Base-by-base conservation (phyloP, 345 rosid species). In the Arabidopsis suecica region DNA sequence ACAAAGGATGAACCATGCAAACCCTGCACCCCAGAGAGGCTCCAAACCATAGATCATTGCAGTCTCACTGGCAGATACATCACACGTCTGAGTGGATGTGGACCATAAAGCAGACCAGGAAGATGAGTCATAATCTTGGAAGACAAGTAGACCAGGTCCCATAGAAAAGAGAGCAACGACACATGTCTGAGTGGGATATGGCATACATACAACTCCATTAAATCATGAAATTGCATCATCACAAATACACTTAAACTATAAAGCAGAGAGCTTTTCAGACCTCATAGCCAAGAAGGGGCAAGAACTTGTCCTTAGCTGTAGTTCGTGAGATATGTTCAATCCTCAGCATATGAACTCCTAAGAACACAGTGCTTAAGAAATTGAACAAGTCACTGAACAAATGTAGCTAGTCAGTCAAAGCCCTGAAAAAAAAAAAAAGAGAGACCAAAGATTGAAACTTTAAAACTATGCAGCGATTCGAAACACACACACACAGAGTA, bases 1-100 rank as follows among this genome's bases (percentile, higher is more conserved):
- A 11, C 86, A 86, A 22, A 88, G 90, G 54, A 89, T 83, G 77
- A 84, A 86, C 90, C 96, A 89, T 34, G 90, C 88, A 77, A 89
- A 89, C 66, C 80, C 82, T 13, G 87, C 92, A 59, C 92, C 90
- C 90, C 90, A 85, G 4, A 85, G 83, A 4, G 90, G 90, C 75
- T 89, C 96, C 80, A 89, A 78, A 38, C 88, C 87, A 74, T 88
- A 85, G 67, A 88, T 79, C 65, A 86, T 75, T 23, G 89, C 89
- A 23, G 87, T 80, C 71, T 86, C 88, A 20, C 82, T 80, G 36
- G 89, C 92, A 4, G 86, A 84, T 16, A 89, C 86, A 75, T 88
- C 85, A 11, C 82, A 61, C 22, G 22, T 20, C 22, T 20, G 22
- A 20, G 22, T 20, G 22, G 22, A 20, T 20, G 22, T 20, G 22